phyloP scores from a whole-genome alignment of 805 yeast genomes.

The Vanderwaltozyma tropicalis region DNA sequence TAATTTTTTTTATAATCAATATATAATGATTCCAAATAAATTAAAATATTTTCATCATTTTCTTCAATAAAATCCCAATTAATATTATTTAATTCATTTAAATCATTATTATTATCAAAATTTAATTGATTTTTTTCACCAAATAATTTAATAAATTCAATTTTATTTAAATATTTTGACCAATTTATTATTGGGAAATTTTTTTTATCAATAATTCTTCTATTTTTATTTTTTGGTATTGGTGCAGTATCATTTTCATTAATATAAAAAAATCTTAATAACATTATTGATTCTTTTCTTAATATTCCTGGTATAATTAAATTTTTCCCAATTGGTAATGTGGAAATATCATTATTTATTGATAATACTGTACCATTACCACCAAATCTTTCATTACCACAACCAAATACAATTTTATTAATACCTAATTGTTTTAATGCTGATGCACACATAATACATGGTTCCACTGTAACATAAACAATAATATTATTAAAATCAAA shows the following conservation, averaged over 20 bases:
- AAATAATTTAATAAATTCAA: conserved; percentile 35
- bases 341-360: conserved; percentile 39
- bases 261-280: conserved; percentile 74
- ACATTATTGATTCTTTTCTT: conserved; percentile 71
- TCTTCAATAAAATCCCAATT: conserved; percentile 22
- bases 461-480: conserved; percentile 91
- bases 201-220: conserved; percentile 47
- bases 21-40: conserved; percentile 3
- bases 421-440: conserved; percentile 76
- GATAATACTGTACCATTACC: conserved; percentile 84
- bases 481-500: conserved; percentile 42
- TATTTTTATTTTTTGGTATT: conserved; percentile 67
- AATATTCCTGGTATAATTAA: conserved; percentile 65
- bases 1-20: not conserved
- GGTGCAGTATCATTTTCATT: conserved; percentile 84
- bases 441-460: conserved; percentile 96
- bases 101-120: conserved; percentile 13
- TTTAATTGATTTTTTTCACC: conserved; percentile 7
- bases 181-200: conserved; percentile 51
- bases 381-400: conserved; percentile 92
- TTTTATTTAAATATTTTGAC: conserved; percentile 38
- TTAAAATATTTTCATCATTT: conserved; percentile 8
- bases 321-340: conserved; percentile 8
- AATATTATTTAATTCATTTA: conserved; percentile 7
- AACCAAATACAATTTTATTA: conserved; percentile 71